Evolutionary conservation across 257 asterid species (phyloP).

Genomic region (Coffea eugenioides): DNA sequence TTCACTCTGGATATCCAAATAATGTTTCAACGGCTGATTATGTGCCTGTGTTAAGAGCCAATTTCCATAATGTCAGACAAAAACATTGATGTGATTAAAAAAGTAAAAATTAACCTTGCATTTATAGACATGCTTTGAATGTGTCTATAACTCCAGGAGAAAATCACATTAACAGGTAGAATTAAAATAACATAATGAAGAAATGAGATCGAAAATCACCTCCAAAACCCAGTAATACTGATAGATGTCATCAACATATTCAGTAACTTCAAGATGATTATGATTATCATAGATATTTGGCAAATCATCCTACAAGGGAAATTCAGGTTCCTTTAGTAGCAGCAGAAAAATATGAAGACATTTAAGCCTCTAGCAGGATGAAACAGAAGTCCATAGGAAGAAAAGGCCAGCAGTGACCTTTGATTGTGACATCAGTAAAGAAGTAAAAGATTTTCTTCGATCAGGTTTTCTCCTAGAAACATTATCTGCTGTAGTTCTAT

Average conservation of each 20-base stretch:
- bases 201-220: conserved; percentile 40
- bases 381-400: conserved; percentile 10
- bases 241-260: conserved; percentile 91
- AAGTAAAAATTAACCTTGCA: background rate
- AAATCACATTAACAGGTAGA: background rate
- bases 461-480: conserved; percentile 47
- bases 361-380: conserved; percentile 7
- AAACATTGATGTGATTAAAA: background rate
- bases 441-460: conserved; percentile 77
- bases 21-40: conserved; percentile 51
- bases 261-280: conserved; percentile 88
- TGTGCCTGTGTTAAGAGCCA: conserved; percentile 46
- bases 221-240: conserved; percentile 93
- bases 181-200: conserved; percentile 11
- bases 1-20: conserved; percentile 57
- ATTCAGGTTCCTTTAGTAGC: conserved; percentile 44
- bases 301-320: conserved; percentile 38
- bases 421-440: conserved; percentile 61
- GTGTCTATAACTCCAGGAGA: background rate
- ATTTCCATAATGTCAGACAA: conserved; percentile 3
- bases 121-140: background rate
- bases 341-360: conserved; percentile 28
- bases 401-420: conserved; percentile 45
- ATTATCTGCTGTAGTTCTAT: conserved; percentile 15
- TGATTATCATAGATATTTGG: conserved; percentile 73